Evolutionary conservation across 2,329 filamentous ascomycete species (phyloP), one percentile per base, ranked within the genome.

Genomic region (Apiospora rasikravindrae): DNA sequence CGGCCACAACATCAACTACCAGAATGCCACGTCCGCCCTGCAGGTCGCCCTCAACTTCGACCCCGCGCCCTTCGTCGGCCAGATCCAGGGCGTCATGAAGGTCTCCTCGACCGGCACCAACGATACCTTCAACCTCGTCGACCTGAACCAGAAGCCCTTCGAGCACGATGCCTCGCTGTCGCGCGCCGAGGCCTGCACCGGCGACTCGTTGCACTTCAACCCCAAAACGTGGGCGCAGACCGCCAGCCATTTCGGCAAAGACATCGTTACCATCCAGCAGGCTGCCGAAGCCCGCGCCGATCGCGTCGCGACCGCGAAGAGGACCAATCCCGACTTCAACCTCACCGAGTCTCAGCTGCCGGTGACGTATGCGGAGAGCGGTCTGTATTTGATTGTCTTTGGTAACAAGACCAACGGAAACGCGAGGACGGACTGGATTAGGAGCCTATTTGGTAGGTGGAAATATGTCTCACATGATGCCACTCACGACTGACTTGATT

Each of bases 141-240:
- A 73, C n/a, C 68, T 72, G 13, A 47, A 44, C 29, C 67, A 73
- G 44, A 70, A 72, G 37, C 47, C 71, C n/a, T 47, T 73, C 22
- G 72, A 73, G 68, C 72, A 73, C 49, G 72, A 73, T 40, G 72
- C 40, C 19, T 71, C 66, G 7, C 51, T 72, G 53, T 71, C 70
- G 19, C 67, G 72, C 19, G 45, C 64, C 7, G 72, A 73, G 22
- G 69, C 51, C 22, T 69, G 4, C 47, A 44, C 16, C 7, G 68
- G 68, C 11, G 68, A 69, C n/a, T 33, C 68, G 29, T n/a, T 69
- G 19, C 33, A 42, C 29, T 57, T 69, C 22, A n/a, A 69, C 47
- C 68, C 68, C 11, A 22, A 24, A 22, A 37, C 57, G 29, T 69
- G 68, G 68, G 68, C 33, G 4, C 45, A 51, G 22, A 69, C 47